A percentile compares a stretch with the other conserved stretches of the same genome.
These are phyloP conservation scores for Cladosporium austrohemisphaericum DNA, from an alignment of 2,329 filamentous ascomycete genomes.

Conservation along the genomic window DNA sequence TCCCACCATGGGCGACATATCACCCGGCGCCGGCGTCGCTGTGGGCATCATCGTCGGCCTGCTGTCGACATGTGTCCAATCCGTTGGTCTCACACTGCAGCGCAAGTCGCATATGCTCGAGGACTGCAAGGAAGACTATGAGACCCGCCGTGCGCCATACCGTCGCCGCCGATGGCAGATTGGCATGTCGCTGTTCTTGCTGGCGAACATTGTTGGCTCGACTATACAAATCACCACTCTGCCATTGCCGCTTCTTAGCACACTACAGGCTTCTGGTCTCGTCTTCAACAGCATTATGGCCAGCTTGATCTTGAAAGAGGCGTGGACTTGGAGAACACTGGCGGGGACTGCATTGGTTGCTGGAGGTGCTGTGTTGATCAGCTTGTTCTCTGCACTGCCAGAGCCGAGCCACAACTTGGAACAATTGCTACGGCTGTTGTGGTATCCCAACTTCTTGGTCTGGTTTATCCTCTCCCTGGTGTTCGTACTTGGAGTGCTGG, in stretches of 20 bases:
- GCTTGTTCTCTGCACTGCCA: conserved; percentile 87
- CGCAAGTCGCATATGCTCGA: conserved; percentile 97
- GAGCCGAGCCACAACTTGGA: conserved; percentile 85
- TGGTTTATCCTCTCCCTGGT: conserved; percentile 85
- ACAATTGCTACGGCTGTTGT: conserved; percentile 74
- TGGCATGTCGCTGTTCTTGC: conserved; percentile 95
- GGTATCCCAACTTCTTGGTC: conserved; percentile 69
- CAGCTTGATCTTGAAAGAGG: conserved; percentile 84
- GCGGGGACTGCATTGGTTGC: conserved; percentile 86
- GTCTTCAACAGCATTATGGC: conserved; percentile 99
- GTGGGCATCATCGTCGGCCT: conserved; percentile 91
- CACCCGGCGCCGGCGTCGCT: conserved; percentile 36
- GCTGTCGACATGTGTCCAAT: conserved; percentile 90
- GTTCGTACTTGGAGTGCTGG: conserved; percentile 64
- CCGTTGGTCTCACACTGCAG: conserved; percentile 89
- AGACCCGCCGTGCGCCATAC: conserved; percentile 80
- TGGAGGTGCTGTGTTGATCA: conserved; percentile 83
- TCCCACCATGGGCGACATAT: conserved; percentile 17
- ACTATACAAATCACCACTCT: conserved; percentile 97
- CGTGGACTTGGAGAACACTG: conserved; percentile 91
- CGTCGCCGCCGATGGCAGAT: conserved; percentile 87
- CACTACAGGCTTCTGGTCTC: conserved; percentile 88
- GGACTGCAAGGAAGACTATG: conserved; percentile 80
- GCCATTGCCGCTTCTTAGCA: conserved; percentile 88
- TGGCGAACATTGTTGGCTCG: conserved; percentile 90